Evolutionary conservation across 306 rosid species (phyloP).

Genomic region (Quercus rubra): DNA sequence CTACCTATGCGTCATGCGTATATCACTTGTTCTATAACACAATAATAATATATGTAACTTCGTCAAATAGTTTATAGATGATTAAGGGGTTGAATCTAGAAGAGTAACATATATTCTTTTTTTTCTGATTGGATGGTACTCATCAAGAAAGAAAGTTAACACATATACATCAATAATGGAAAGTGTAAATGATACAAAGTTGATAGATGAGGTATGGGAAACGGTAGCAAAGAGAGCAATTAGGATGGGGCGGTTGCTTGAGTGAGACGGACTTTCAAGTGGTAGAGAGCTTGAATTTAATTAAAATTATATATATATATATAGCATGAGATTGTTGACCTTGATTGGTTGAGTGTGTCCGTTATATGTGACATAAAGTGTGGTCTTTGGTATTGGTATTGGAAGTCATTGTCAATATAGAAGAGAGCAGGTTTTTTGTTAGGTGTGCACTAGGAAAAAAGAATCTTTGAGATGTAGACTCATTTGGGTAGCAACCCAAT

Average conservation of each 20-base stretch:
- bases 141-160: background rate
- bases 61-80: constrained; percentile 8
- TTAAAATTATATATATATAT: no score
- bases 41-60: background rate
- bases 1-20: constrained; percentile 16
- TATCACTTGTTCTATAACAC: constrained; percentile 8
- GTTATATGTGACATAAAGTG: constrained; percentile 36
- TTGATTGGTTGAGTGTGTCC: constrained; percentile 7
- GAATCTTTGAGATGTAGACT: constrained; percentile 40
- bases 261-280: constrained; percentile 27
- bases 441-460: constrained; percentile 51
- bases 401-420: constrained; percentile 58
- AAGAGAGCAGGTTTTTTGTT: constrained; percentile 81
- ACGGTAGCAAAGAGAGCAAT: constrained; percentile 24
- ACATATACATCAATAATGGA: constrained; percentile 28
- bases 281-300: constrained; percentile 25
- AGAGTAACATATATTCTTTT: constrained; percentile 6
- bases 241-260: constrained; percentile 51
- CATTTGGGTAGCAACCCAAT: constrained; percentile 20
- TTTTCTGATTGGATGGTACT: constrained; percentile 24
- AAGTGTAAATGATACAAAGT: constrained; percentile 6
- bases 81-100: constrained; percentile 21
- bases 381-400: constrained; percentile 37
- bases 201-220: background rate
- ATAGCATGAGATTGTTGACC: constrained; percentile 67